phyloP scores from a whole-genome alignment of 345 rosid genomes.

The Turnera subulata region DNA sequence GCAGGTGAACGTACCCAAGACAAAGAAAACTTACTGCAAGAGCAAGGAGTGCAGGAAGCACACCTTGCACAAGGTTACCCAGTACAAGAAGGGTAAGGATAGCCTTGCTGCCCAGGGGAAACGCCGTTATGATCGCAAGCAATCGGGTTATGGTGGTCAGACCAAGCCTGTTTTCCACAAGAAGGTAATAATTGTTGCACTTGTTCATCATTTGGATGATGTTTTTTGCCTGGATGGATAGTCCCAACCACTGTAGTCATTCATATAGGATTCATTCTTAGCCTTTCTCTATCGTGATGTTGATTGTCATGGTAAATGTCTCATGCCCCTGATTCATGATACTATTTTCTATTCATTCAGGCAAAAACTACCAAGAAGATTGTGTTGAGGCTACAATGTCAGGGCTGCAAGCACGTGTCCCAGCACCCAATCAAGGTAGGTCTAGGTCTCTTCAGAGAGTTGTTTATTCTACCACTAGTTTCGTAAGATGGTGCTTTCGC shows the following conservation, averaged over 20 bases:
- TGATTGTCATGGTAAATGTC: neutral
- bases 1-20: constrained; percentile 19
- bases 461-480: too few relatives aligned
- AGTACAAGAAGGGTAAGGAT: constrained; percentile 81
- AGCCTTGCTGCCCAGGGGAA: constrained; percentile 83
- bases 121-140: constrained; percentile 77
- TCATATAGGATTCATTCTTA: too few relatives aligned
- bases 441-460: constrained; percentile 7
- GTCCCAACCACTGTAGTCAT: neutral
- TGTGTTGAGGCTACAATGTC: constrained; percentile 78
- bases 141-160: constrained; percentile 85
- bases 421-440: constrained; percentile 65
- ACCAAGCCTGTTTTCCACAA: constrained; percentile 87
- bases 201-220: neutral
- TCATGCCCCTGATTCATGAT: too few relatives aligned
- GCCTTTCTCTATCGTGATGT: neutral
- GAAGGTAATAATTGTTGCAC: constrained; percentile 42
- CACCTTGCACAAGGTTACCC: constrained; percentile 78
- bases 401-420: constrained; percentile 74
- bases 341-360: too few relatives aligned
- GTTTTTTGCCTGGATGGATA: neutral
- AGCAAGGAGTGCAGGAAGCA: constrained; percentile 79
- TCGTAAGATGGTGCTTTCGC: neutral
- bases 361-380: constrained; percentile 90
- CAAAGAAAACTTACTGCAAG: constrained; percentile 26